These are phyloP conservation scores for Cordyceps cicadae DNA, from an alignment of 2,329 filamentous ascomycete genomes.

Conservation along the genomic window DNA sequence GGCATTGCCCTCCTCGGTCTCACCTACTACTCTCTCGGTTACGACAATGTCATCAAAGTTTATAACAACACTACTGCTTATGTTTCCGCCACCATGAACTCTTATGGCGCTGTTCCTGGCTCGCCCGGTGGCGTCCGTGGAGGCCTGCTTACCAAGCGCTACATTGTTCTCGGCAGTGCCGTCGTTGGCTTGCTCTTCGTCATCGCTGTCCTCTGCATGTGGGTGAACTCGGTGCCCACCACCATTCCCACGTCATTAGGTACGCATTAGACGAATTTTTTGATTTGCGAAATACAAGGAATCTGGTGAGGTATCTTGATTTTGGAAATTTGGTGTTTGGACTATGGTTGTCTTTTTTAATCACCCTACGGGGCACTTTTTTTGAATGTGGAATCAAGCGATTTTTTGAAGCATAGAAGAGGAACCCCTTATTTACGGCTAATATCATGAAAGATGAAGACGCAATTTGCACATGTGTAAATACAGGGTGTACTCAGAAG, in stretches of 20 bases:
- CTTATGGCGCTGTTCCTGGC: conserved; percentile 14
- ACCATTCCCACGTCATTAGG: neutral
- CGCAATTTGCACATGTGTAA: no score
- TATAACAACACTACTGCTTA: conserved; percentile 18
- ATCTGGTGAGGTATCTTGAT: neutral
- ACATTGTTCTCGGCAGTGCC: conserved; percentile 18
- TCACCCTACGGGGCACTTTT: neutral
- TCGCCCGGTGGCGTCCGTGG: conserved; percentile 13
- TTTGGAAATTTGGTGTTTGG: conserved; percentile 1
- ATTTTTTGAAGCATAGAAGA: conserved; percentile 3
- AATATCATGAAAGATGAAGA: conserved; percentile 1
- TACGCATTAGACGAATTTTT: neutral
- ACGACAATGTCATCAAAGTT: conserved; percentile 24
- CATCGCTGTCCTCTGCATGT: conserved; percentile 13
- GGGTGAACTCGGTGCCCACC: conserved; percentile 7
- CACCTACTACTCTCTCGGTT: conserved; percentile 39
- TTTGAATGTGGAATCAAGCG: conserved; percentile 10
- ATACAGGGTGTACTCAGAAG: neutral
- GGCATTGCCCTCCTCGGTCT: conserved; percentile 53
- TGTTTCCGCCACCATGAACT: conserved; percentile 17
- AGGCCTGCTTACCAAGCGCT: conserved; percentile 12
- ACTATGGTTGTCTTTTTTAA: neutral
- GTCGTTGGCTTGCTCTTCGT: conserved; percentile 21
- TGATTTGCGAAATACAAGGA: neutral
- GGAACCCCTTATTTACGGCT: neutral